A percentile compares a stretch with the other conserved stretches of the same genome.
phyloP scores from a whole-genome alignment of 179 eudicot species.

The Patellifolia procumbens region DNA sequence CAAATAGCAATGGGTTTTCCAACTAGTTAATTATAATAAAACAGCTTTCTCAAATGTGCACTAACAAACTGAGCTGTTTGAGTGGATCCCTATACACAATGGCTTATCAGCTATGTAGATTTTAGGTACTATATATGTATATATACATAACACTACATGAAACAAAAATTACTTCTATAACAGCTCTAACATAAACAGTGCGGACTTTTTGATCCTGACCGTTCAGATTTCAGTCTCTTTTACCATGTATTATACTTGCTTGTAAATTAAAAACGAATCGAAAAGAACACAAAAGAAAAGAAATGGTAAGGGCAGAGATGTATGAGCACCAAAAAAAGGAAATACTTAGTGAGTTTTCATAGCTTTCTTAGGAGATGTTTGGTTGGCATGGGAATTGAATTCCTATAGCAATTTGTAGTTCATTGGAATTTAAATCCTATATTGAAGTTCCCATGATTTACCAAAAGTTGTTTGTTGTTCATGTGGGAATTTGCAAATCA shows the following conservation, averaged over 20 bases:
- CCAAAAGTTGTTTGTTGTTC: too few species aligned
- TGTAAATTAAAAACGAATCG: neutral
- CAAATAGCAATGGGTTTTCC: too few species aligned
- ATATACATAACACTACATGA: neutral
- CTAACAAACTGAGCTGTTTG: neutral
- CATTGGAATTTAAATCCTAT: too few species aligned
- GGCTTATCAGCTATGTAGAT: neutral
- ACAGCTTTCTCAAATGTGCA: neutral
- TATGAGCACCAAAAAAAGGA: neutral
- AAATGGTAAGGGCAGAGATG: neutral
- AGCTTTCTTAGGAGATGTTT: too few species aligned
- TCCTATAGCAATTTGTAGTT: too few species aligned
- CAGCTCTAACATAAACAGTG: neutral
- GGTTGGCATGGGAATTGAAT: too few species aligned
- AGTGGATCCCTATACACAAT: neutral
- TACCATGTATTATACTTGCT: neutral
- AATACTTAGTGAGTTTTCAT: neutral
- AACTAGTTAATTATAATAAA: too few species aligned
- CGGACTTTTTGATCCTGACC: neutral
- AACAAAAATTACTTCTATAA: neutral
- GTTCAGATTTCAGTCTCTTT: neutral
- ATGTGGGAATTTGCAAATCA: too few species aligned
- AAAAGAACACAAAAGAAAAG: neutral
- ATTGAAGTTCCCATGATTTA: too few species aligned
- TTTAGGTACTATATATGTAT: neutral